These are phyloP conservation scores for Ophiostoma pallidulum DNA, from an alignment of 2,329 filamentous ascomycete genomes.

Conservation along the genomic window DNA sequence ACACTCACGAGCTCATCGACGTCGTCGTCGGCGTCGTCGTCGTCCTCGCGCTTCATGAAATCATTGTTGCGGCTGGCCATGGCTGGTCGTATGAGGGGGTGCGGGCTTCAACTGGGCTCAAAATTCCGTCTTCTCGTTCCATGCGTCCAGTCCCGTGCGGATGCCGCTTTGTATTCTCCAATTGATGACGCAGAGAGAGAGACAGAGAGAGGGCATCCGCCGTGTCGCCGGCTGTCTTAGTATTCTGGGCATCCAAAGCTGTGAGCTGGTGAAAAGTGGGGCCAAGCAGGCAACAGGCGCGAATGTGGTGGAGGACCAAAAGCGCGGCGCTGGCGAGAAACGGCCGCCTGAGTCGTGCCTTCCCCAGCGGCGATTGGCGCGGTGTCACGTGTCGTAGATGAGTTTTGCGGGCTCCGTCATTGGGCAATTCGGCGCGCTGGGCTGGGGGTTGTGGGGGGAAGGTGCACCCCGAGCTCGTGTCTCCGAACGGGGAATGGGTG, in stretches of 20 bases:
- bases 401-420: conserved; percentile 2
- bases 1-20: conserved; percentile 24
- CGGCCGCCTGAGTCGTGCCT: no score
- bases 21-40: conserved; percentile 62
- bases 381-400: conserved; percentile 10
- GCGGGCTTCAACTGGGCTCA: no score
- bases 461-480: conserved; percentile 5
- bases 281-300: conserved; percentile 3
- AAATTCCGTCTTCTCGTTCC: no score
- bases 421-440: conserved; percentile 9
- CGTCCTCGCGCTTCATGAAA: conserved; percentile 37
- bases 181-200: no score
- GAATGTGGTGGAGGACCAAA: not conserved
- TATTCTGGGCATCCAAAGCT: no score
- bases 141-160: no score
- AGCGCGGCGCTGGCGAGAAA: conserved; percentile 2
- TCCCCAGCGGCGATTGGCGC: not conserved
- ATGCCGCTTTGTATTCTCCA: no score
- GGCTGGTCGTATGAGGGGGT: no score
- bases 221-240: no score
- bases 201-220: no score
- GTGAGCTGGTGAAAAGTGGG: not conserved
- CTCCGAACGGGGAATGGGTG: conserved; percentile 11
- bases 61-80: conserved; percentile 27
- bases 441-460: no score